Percentiles rank a stretch among this genome's conserved stretches.
Conservation (phyloP, 352 stramenopile species). For the Phytophthora citricola region DNA sequence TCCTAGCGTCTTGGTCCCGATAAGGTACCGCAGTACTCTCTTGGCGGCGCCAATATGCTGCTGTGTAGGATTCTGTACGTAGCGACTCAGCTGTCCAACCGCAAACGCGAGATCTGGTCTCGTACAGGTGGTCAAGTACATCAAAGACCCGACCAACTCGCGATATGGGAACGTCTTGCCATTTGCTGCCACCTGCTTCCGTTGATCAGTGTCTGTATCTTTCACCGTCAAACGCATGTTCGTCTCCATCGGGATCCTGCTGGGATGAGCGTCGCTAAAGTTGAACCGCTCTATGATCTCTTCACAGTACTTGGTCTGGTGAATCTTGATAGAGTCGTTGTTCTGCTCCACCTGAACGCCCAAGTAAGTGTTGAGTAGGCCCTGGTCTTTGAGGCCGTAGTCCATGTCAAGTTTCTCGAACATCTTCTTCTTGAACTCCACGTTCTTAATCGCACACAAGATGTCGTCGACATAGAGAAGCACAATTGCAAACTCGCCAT, state of each 20-base stretch:
- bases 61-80: slow-evolving; percentile 4
- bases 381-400: neutral
- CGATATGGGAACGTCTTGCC: neutral
- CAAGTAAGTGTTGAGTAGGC: neutral
- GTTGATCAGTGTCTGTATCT: too few relatives aligned
- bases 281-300: too few relatives aligned
- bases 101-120: neutral
- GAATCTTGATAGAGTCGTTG: neutral
- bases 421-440: too few relatives aligned
- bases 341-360: neutral
- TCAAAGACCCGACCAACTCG: neutral
- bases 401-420: too few relatives aligned
- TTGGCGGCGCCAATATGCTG: slow-evolving; percentile 12
- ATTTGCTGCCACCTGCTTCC: too few relatives aligned
- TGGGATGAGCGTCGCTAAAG: too few relatives aligned
- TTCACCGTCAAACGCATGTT: too few relatives aligned
- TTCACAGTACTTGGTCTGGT: neutral
- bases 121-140: neutral
- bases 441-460: too few relatives aligned
- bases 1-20: slow-evolving; percentile 1
- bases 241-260: too few relatives aligned
- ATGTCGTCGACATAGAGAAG: too few relatives aligned
- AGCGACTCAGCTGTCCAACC: slow-evolving; percentile 1
- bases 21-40: neutral
- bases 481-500: too few relatives aligned